Percentiles rank a stretch among this genome's conserved stretches.
These are phyloP conservation scores for Fusarium solani-melongenae DNA, from an alignment of 2,329 filamentous ascomycete genomes.

Conservation along the genomic window DNA sequence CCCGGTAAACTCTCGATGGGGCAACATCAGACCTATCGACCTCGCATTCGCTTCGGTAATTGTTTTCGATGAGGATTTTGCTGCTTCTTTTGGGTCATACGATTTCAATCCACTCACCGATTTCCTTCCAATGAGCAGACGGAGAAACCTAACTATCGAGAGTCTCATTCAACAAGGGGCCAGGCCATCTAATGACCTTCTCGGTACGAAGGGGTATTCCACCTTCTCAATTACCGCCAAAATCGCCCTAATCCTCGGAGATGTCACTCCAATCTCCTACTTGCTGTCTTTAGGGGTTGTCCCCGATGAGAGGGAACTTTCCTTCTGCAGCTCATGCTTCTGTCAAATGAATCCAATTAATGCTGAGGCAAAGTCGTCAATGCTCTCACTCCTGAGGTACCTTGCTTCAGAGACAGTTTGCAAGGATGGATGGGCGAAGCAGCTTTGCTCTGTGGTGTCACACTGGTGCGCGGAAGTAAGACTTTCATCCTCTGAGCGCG, in stretches of 20 bases:
- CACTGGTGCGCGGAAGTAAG: not conserved
- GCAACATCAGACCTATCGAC: not conserved
- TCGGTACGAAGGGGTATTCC: not conserved
- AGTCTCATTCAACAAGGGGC: not conserved
- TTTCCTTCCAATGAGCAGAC: not conserved
- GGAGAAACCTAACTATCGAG: not conserved
- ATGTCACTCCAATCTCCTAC: not conserved
- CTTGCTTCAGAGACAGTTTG: not conserved
- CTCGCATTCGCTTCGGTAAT: not conserved
- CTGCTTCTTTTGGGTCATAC: no score
- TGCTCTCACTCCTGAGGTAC: not conserved
- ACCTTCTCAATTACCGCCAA: not conserved
- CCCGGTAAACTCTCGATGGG: not conserved
- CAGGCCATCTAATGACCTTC: not conserved
- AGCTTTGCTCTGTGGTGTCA: not conserved
- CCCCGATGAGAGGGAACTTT: not conserved
- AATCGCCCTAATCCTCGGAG: not conserved
- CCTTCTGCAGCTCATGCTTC: not conserved
- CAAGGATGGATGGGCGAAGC: not conserved
- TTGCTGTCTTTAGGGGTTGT: not conserved
- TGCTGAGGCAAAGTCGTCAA: not conserved
- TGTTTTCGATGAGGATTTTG: no score
- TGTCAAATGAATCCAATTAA: fast-evolving
- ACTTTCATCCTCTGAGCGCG: not conserved
- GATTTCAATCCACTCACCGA: no score